These are phyloP conservation scores for Zygoascus meyerae DNA, from an alignment of 1,139 yeast genomes.

Conservation along the genomic window DNA sequence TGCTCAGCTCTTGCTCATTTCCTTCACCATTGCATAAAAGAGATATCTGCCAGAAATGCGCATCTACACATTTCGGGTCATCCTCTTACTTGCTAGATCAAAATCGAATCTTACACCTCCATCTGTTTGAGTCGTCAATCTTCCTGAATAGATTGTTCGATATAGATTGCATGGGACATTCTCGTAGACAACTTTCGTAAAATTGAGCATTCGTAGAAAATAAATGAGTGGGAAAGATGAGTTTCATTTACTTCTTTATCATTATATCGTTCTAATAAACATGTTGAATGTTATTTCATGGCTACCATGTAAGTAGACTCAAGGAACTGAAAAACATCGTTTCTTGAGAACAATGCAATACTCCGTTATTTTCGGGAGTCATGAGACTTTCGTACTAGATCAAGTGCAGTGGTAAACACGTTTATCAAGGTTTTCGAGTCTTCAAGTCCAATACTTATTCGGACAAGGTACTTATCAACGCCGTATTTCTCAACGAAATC, in stretches of 20 bases:
- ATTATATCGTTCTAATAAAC: too few relatives aligned
- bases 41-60: background rate
- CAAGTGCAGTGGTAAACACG: constrained; percentile 36
- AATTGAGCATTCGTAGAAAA: too few relatives aligned
- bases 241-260: too few relatives aligned
- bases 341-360: too few relatives aligned
- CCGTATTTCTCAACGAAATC: constrained; percentile 83
- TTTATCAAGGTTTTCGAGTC: constrained; percentile 40
- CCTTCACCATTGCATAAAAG: background rate
- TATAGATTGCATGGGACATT: constrained; percentile 30
- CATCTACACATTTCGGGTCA: background rate
- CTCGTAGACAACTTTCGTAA: too few relatives aligned
- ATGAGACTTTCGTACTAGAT: constrained; percentile 12
- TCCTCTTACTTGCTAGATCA: constrained; percentile 14
- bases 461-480: constrained; percentile 69
- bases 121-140: constrained; percentile 31
- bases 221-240: too few relatives aligned
- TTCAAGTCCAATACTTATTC: constrained; percentile 74
- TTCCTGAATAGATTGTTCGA: constrained; percentile 18
- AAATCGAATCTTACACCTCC: constrained; percentile 12
- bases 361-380: background rate
- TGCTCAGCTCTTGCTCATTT: too few relatives aligned
- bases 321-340: too few relatives aligned
- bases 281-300: too few relatives aligned
- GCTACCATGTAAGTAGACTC: too few relatives aligned